phyloP scores from a whole-genome alignment of 1,284 basidiomycete species.

The Sparassis latifolia region DNA sequence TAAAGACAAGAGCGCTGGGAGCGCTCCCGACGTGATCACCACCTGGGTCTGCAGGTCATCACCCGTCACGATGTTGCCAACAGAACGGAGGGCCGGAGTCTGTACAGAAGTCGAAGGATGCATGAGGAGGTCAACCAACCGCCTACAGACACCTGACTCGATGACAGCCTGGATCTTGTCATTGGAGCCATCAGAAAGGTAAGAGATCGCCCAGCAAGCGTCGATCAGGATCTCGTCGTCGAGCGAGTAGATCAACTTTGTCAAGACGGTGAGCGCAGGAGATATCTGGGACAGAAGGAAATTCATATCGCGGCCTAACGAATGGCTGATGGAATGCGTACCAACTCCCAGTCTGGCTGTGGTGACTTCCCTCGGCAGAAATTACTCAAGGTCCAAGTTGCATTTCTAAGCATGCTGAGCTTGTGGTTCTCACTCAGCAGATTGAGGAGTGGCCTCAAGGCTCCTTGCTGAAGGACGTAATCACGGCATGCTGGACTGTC shows the following conservation, averaged over 20 bases:
- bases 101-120: conserved; percentile 98
- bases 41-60: conserved; percentile 99
- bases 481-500: conserved; percentile 94
- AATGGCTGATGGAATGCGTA: conserved; percentile 30
- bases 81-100: conserved; percentile 94
- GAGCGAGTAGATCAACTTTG: conserved; percentile 97
- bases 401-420: conserved; percentile 95
- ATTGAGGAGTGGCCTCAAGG: conserved; percentile 64
- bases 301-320: conserved; percentile 7
- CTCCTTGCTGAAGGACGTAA: conserved; percentile 78
- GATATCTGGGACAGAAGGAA: conserved; percentile 62
- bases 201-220: conserved; percentile 99
- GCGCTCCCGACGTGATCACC: conserved; percentile 93
- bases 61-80: conserved; percentile 98
- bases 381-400: conserved; percentile 97
- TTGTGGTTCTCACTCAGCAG: conserved; percentile 86
- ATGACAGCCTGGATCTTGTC: conserved; percentile 99
- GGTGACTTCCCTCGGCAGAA: conserved; percentile 96
- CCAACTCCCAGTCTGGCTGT: conserved; percentile 92
- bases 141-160: conserved; percentile 95
- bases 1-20: conserved; percentile 87
- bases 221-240: conserved; percentile 99
- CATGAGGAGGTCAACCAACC: conserved; percentile 96
- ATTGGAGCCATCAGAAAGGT: conserved; percentile 97
- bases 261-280: conserved; percentile 91